A percentile compares a stretch with the other conserved stretches of the same genome.
Evolutionary conservation across 2,329 filamentous ascomycete genomes (phyloP).

Genomic region (Drechslerella coelobrocha): DNA sequence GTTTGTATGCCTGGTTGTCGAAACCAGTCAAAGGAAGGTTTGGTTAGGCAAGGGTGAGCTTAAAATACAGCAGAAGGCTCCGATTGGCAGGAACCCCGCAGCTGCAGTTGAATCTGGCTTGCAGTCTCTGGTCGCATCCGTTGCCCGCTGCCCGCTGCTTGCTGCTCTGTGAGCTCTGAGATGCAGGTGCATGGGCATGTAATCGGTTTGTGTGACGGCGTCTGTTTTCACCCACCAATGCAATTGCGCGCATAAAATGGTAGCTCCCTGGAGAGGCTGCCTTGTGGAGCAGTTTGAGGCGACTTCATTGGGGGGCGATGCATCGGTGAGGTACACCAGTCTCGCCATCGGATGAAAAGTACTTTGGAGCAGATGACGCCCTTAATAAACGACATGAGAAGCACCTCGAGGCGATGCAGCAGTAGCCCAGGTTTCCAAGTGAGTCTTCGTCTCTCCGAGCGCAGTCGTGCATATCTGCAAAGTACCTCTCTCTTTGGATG

Average conservation of each 20-base stretch:
- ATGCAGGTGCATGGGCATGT: conserved; percentile 23
- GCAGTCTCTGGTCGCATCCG: not conserved
- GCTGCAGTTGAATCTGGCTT: not conserved
- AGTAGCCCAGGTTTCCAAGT: not conserved
- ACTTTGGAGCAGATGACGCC: not conserved
- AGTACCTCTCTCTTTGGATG: no score
- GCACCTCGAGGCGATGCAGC: not conserved
- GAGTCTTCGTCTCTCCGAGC: no score
- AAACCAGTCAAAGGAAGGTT: no score
- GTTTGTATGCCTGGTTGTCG: no score
- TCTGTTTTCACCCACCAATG: conserved; percentile 2
- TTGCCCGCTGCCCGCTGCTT: conserved; percentile 7
- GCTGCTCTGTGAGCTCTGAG: conserved; percentile 32
- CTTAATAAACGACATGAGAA: not conserved
- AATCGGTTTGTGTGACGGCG: conserved; percentile 8
- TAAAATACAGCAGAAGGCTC: conserved; percentile 22
- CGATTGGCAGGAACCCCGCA: conserved; percentile 42
- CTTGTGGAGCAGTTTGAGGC: conserved; percentile 30
- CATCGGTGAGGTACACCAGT: not conserved
- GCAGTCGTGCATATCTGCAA: no score
- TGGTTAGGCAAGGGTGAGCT: conserved; percentile 40
- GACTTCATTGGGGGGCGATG: not conserved
- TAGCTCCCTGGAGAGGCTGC: conserved; percentile 3
- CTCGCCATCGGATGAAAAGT: not conserved
- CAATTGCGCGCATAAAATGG: conserved; percentile 47